Evolutionary conservation across 2,329 filamentous ascomycete species (phyloP).

Genomic region (Arthrobotrys iridis): DNA sequence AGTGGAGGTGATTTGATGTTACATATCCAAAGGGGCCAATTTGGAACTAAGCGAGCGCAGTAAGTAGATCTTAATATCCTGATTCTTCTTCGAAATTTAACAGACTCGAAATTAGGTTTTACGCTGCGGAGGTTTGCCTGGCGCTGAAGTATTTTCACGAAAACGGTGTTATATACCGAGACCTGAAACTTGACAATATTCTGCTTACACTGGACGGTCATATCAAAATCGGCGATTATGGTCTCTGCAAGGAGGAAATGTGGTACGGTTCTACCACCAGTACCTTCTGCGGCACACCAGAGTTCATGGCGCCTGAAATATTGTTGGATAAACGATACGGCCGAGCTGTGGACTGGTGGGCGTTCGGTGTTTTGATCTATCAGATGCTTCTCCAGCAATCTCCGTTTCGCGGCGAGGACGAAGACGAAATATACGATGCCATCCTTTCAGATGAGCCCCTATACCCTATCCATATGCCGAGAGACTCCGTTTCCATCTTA

Average conservation of each 20-base stretch:
- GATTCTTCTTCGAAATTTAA: constrained; percentile 18
- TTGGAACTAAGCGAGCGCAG: constrained; percentile 95
- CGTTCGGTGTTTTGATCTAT: constrained; percentile 97
- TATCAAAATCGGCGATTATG: constrained; percentile 98
- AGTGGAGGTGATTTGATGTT: constrained; percentile 98
- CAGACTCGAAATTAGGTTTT: constrained; percentile 72
- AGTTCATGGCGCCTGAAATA: constrained; percentile 99
- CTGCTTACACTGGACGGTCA: constrained; percentile 93
- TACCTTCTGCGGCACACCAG: constrained; percentile 98
- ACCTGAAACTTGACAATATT: constrained; percentile 86
- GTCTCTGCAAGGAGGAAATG: constrained; percentile 99
- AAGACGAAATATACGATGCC: constrained; percentile 98
- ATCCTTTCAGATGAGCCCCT: constrained; percentile 97
- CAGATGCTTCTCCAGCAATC: constrained; percentile 99
- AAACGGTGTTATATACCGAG: constrained; percentile 96
- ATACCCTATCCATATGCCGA: constrained; percentile 98
- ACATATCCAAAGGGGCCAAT: constrained; percentile 96
- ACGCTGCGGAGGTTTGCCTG: constrained; percentile 95
- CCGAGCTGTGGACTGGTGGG: constrained; percentile 98
- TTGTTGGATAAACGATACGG: constrained; percentile 90
- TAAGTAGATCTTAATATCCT: constrained; percentile 66
- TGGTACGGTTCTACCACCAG: constrained; percentile 97
- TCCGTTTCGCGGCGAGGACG: constrained; percentile 97
- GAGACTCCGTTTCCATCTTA: constrained; percentile 95
- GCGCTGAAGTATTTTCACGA: constrained; percentile 99